A percentile compares a stretch with the other conserved stretches of the same genome.
These are phyloP conservation scores for Tylopilus orsonianus DNA, from an alignment of 1,284 basidiomycete genomes.

Conservation along the genomic window DNA sequence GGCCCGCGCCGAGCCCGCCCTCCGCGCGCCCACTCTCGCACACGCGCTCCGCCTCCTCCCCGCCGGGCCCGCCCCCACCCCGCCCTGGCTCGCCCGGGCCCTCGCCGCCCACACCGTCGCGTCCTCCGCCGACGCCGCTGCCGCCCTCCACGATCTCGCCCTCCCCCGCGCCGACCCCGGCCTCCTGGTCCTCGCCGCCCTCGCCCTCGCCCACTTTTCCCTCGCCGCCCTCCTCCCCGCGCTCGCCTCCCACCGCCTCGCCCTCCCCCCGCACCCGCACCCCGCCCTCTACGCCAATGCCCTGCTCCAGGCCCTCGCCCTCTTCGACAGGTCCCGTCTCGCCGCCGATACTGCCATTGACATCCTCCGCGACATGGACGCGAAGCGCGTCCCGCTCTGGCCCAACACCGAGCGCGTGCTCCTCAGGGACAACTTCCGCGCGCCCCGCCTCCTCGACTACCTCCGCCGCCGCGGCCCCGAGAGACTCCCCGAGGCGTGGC, in stretches of 20 bases:
- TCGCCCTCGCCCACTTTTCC: conserved; percentile 49
- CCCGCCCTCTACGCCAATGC: conserved; percentile 50
- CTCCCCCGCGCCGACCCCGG: conserved; percentile 41
- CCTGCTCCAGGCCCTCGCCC: conserved; percentile 52
- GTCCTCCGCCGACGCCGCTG: conserved; percentile 24
- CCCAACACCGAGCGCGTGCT: conserved; percentile 45
- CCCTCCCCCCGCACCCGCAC: conserved; percentile 43
- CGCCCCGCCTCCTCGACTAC: conserved; percentile 47
- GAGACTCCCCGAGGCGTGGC: conserved; percentile 38
- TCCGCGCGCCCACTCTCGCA: too few relatives aligned
- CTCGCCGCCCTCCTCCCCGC: conserved; percentile 43
- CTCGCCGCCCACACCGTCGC: conserved; percentile 49
- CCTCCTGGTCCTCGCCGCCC: conserved; percentile 42
- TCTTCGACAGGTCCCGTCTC: conserved; percentile 42
- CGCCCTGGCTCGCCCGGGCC: conserved; percentile 55
- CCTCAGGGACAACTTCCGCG: conserved; percentile 49
- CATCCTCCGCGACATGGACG: conserved; percentile 48
- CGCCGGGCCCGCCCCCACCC: conserved; percentile 30
- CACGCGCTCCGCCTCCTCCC: neutral
- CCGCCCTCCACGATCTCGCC: conserved; percentile 4
- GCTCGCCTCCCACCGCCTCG: conserved; percentile 37
- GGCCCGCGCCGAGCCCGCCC: too few relatives aligned
- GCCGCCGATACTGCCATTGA: conserved; percentile 40
- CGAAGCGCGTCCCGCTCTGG: conserved; percentile 40
- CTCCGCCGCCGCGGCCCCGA: conserved; percentile 32